Conservation (phyloP, 2,329 filamentous ascomycete species). For the Fusarium aywerte region DNA sequence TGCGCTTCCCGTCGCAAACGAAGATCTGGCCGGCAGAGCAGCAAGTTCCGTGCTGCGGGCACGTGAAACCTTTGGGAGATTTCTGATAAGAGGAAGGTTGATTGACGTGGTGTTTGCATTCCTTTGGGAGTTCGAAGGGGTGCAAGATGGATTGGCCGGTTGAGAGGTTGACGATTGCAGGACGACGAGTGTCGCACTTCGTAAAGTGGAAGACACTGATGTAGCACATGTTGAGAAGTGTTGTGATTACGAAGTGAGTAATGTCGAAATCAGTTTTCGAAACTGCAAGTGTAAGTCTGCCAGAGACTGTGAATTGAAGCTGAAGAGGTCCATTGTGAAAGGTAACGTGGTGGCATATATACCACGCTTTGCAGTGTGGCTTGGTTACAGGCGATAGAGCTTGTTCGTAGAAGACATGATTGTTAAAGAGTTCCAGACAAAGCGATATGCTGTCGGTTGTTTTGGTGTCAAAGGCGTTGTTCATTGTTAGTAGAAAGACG, state of each 20-base stretch:
- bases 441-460: neutral
- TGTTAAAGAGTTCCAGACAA: conserved; percentile 8
- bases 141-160: conserved; percentile 12
- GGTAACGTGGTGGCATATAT: neutral
- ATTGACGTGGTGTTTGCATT: neutral
- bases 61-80: neutral
- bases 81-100: too few relatives aligned
- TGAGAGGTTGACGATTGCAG: conserved; percentile 9
- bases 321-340: neutral
- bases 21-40: neutral
- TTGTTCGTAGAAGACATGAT: neutral
- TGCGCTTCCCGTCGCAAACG: neutral
- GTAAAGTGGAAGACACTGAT: conserved; percentile 24
- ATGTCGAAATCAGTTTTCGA: neutral
- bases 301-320: neutral
- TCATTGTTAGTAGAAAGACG: neutral
- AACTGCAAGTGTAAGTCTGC: neutral
- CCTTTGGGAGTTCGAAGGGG: conserved; percentile 17
- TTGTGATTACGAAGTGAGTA: neutral
- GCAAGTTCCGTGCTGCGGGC: conserved; percentile 18
- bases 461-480: neutral
- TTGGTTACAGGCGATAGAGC: neutral
- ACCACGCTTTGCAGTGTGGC: neutral
- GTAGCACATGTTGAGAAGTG: conserved; percentile 24
- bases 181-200: conserved; percentile 27